Base-by-base conservation (phyloP, 1,139 yeast species). In the Blastobotrys aristatus region DNA sequence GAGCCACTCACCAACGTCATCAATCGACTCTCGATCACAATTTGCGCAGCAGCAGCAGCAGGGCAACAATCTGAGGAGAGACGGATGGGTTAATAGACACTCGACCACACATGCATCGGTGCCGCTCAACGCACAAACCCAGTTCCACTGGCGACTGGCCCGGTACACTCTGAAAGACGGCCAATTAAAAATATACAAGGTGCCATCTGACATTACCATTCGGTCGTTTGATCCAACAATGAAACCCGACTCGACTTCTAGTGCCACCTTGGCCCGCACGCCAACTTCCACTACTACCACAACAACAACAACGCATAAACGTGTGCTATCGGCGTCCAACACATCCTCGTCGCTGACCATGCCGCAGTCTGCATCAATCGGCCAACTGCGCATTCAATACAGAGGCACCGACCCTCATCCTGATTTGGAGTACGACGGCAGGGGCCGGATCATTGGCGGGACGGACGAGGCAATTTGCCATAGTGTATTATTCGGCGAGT, bases 391-490 rank as follows among this genome's bases (percentile, higher is more conserved):
- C 17, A 43, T 43, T 17, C 43, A 50, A 21, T 57, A 54, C 43
- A 30, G 50, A 17, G 61, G 61, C 20, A 48, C 48, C 27, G 62
- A 73, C 49, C 82, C 83, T 2, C 96, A 88, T 62, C 96, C 96
- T 1, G 81, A 80, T 38, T 67, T 88, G 35, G 71, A 69, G 33
- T 67, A 79, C 52, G 87, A 83, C 59, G 67, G 69, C 32, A 66
- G 70, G 2, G 75, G 73, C 48, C 50, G 74, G 49, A 70, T 76
- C 45, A 56, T 72, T 10, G 70, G 72, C 24, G 84, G 84, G 14
- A 63, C 87, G 1, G 63, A 80, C 16, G 96, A 87, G 61, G 76
- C 89, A 36, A 71, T 88, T 37, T 76, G 89, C 51, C 96, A 88
- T 63, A 78, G 85, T 10, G 70, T 85, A 30, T 64, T 87, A 6